Base-by-base conservation (phyloP, 177 flowering plant species). In the Telopea speciosissima region DNA sequence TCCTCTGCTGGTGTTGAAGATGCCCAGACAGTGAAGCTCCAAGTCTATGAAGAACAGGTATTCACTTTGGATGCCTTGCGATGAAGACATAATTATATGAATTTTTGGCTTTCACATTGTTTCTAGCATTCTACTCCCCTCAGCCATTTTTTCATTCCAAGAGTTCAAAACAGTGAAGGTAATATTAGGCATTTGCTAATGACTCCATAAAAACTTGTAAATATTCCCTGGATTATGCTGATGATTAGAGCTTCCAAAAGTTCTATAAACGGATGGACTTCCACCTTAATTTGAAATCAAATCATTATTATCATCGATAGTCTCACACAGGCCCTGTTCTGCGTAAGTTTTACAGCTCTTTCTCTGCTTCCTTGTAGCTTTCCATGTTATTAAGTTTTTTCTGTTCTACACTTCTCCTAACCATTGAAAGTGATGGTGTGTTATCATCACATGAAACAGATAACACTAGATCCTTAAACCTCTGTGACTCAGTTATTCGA, bases 1-100 rank as follows among this genome's bases (percentile, higher is more conserved):
- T 40, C 78, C 6, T 16, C 70, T 40, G 67, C 71, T 62, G 69
- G 60, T 69, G 44, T 69, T 26, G 82, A 62, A 60, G 68, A 24
- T 69, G 76, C 74, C 52, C 71, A 67, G 77, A 82, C 75, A 70
- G 89, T 86, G 54, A 90, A 84, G 63, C 68, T 83, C 44, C 76
- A 73, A 25, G 44, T 73, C 45, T 82, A 84, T 72, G 78, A 82
- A 7, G 90, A 91, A 75, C 90, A 90, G 96, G 96, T 90, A 83
- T 58, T 49, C 19, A 1, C 19, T 19, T 12, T 13, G 13, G 17
- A 6, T 49, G 54, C 13, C 1, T 13, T 49, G 13, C 0, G 54
- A 12, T 49, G 7, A 44, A 49, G 19, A 49, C 54, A 5, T 49
- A 2, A 49, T 49, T 16, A 12, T 13, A 12, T 13, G 1, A 12